Base-by-base conservation (phyloP, 2,329 filamentous ascomycete species). In the Nemania diffusa region DNA sequence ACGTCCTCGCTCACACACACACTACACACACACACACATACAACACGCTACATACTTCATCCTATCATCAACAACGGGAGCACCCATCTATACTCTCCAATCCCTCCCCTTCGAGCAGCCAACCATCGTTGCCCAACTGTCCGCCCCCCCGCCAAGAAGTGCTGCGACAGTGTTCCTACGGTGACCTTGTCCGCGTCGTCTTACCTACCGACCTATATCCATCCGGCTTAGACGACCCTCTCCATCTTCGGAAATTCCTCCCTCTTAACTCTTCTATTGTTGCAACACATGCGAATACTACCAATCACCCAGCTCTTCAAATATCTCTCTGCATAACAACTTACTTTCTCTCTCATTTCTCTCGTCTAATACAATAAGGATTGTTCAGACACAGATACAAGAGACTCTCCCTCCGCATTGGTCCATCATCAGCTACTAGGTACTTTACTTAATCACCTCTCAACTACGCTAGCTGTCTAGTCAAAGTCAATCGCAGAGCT, bases 141-240 rank as follows among this genome's bases (percentile, higher is more conserved):
- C 65, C 29, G 48, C 57, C 44, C 65, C 61, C 65, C 34, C 62
- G 57, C 68, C 61, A 70, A 65, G 58, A 56, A 46, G 50, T 58
- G 51, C 59, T 68, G 68, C 62, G 68, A 69, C 68, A 64, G 62
- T 68, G 65, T 70, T 70, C 63, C 68, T 70, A 64, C 65, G 42
- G 65, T 58, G 68, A 70, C 68, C 68, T 64, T 58, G 65, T 56
- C 56, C 44, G 53, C 57, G 62, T 64, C 65, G 55, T 68, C 68
- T 60, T 51, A 65, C 62, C 42, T 40, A 57, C 44, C 57, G 42
- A 59, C 55, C 57, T 69, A 70, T 59, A 65, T 64, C 57, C 57
- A 50, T 44, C n/a, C 56, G 61, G 53, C 57, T 58, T 37, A 53
- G 57, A 44, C 57, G 24, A 68, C 53, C 57, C 69, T 57, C 57